A percentile compares a stretch with the other conserved stretches of the same genome.
Conservation (phyloP, 805 yeast genomes). For the Candida schatavii region DNA sequence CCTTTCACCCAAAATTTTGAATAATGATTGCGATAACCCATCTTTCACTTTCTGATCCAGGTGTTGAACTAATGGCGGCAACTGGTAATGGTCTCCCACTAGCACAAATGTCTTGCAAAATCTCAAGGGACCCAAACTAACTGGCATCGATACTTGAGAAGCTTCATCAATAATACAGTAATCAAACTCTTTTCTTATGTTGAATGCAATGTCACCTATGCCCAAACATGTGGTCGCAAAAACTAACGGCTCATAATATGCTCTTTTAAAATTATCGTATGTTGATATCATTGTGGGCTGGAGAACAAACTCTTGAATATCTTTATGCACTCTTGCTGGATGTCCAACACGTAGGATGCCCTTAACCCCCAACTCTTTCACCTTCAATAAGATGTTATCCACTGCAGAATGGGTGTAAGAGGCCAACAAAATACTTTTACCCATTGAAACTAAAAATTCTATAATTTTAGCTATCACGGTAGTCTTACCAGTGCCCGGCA, state of each 20-base stretch:
- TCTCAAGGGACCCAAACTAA: slow-evolving; percentile 83
- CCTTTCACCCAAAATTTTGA: slow-evolving; percentile 65
- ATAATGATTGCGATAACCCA: slow-evolving; percentile 74
- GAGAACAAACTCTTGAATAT: slow-evolving; percentile 53
- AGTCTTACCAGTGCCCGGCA: slow-evolving; percentile 90
- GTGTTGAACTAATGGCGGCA: slow-evolving; percentile 79
- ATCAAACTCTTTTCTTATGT: slow-evolving; percentile 60
- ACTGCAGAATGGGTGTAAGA: slow-evolving; percentile 96
- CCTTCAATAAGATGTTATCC: slow-evolving; percentile 81
- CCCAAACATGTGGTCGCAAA: slow-evolving; percentile 91
- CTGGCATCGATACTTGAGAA: slow-evolving; percentile 90
- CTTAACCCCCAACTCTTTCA: slow-evolving; percentile 35
- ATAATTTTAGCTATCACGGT: slow-evolving; percentile 79
- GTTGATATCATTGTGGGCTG: slow-evolving; percentile 25
- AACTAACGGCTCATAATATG: slow-evolving; percentile 58
- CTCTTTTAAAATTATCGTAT: slow-evolving; percentile 44
- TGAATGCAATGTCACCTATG: slow-evolving; percentile 60
- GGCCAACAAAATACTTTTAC: slow-evolving; percentile 70
- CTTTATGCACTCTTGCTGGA: slow-evolving; percentile 57
- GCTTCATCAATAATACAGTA: slow-evolving; percentile 97
- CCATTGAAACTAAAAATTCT: slow-evolving; percentile 52
- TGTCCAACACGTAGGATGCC: slow-evolving; percentile 68
- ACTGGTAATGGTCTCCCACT: slow-evolving; percentile 95
- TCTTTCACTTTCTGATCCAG: slow-evolving; percentile 57
- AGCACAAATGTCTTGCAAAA: slow-evolving; percentile 75